Evolutionary conservation across 2,329 filamentous ascomycete species (phyloP).

Genomic region (Paecilomyces sp.): DNA sequence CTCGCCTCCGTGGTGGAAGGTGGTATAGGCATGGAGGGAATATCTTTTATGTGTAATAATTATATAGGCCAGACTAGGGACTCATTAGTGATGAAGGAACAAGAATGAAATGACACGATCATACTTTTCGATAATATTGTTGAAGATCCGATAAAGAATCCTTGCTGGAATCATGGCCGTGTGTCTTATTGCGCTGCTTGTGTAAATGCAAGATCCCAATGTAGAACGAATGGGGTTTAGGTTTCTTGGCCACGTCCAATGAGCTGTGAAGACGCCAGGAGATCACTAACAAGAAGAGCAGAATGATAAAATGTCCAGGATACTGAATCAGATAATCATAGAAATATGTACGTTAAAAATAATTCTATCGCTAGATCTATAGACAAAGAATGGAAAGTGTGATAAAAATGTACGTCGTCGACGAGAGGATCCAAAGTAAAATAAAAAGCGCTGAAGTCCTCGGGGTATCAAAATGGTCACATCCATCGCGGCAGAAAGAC

Average conservation of each 20-base stretch:
- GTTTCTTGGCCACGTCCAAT: too few species aligned
- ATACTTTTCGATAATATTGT: too few species aligned
- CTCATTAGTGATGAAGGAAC: background rate
- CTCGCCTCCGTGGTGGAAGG: background rate
- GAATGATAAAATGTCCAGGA: background rate
- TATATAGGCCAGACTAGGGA: background rate
- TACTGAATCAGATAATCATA: background rate
- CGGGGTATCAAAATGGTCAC: background rate
- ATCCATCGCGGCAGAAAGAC: background rate
- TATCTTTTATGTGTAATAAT: background rate
- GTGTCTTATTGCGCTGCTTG: too few species aligned
- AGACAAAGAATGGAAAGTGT: background rate
- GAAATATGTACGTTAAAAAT: background rate
- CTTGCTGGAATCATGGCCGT: too few species aligned
- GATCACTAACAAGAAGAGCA: background rate
- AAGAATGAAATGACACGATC: background rate
- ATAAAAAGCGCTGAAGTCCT: background rate
- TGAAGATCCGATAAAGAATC: too few species aligned
- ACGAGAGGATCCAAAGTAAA: background rate
- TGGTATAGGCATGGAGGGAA: background rate
- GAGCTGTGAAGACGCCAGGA: background rate
- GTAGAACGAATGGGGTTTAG: too few species aligned
- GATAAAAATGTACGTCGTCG: background rate
- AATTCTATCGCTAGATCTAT: background rate
- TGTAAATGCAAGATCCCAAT: too few species aligned